Conservation (phyloP, 768 basidiomycete genomes). For the Russula emetica region DNA sequence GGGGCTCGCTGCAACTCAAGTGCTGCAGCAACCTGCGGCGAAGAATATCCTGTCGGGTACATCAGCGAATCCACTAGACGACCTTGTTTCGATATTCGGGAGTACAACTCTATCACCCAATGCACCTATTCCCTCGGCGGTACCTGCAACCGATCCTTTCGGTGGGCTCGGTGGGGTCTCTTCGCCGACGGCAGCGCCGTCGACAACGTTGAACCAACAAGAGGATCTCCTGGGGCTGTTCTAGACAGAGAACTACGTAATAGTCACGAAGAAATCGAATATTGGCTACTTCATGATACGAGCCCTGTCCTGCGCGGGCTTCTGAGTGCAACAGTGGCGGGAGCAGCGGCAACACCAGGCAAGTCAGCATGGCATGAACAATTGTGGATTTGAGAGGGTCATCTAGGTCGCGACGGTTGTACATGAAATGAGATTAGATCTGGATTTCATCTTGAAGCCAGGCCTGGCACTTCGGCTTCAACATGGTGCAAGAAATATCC, state of each 20-base stretch:
- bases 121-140: slow-evolving; percentile 17
- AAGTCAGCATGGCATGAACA: too few species aligned
- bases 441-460: too few species aligned
- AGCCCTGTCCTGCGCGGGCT: neutral
- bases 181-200: slow-evolving; percentile 20
- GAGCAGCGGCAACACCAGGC: too few species aligned
- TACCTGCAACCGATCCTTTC: slow-evolving; percentile 27
- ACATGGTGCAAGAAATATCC: too few species aligned
- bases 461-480: too few species aligned
- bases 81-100: slow-evolving; percentile 91
- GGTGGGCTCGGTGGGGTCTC: slow-evolving; percentile 18
- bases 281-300: neutral
- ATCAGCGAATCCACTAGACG: slow-evolving; percentile 86
- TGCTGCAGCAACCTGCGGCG: slow-evolving; percentile 66
- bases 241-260: slow-evolving; percentile 21
- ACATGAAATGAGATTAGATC: too few species aligned
- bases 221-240: slow-evolving; percentile 22
- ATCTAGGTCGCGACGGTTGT: too few species aligned
- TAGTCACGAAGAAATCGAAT: slow-evolving; percentile 19
- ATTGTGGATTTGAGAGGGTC: too few species aligned
- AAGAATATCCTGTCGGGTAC: slow-evolving; percentile 72
- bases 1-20: slow-evolving; percentile 72
- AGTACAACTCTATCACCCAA: slow-evolving; percentile 36
- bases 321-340: neutral
- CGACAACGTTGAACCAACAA: slow-evolving; percentile 19